These are phyloP conservation scores for Chrysoporthe austroafricana DNA, from an alignment of 2,329 filamentous ascomycete genomes.

Conservation along the genomic window DNA sequence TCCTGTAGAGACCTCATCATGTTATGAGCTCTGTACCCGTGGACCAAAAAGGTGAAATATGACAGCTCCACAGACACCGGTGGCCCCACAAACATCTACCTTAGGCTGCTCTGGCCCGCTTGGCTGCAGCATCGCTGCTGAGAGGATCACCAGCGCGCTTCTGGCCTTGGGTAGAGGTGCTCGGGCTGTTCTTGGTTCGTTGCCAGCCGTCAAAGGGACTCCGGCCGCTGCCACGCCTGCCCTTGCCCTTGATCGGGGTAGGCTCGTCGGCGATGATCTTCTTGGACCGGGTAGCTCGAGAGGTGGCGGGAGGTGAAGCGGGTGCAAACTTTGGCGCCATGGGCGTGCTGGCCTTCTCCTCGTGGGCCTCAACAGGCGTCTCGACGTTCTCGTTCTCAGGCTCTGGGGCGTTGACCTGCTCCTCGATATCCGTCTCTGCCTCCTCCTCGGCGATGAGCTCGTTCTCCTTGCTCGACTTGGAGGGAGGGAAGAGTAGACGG, in stretches of 20 bases:
- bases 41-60: slow-evolving; percentile 13
- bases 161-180: slow-evolving; percentile 41
- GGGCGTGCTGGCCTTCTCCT: slow-evolving; percentile 52
- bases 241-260: slow-evolving; percentile 46
- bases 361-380: slow-evolving; percentile 44
- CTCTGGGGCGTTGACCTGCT: slow-evolving; percentile 39
- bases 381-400: slow-evolving; percentile 34
- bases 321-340: slow-evolving; percentile 60
- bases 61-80: slow-evolving; percentile 6
- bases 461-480: slow-evolving; percentile 48
- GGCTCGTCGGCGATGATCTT: slow-evolving; percentile 52
- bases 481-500: slow-evolving; percentile 67
- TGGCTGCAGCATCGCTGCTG: slow-evolving; percentile 39
- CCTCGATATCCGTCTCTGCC: slow-evolving; percentile 62
- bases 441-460: slow-evolving; percentile 55
- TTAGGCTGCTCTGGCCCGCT: slow-evolving; percentile 41
- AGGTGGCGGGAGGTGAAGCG: slow-evolving; percentile 65
- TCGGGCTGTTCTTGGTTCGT: slow-evolving; percentile 61
- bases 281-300: slow-evolving; percentile 60
- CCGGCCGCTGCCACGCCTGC: slow-evolving; percentile 38
- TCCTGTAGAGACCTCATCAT: slow-evolving; percentile 4
- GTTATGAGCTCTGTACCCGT: slow-evolving; percentile 13
- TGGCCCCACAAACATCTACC: background rate
- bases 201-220: slow-evolving; percentile 72
- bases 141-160: slow-evolving; percentile 49